Conservation (phyloP, 2,329 filamentous ascomycete genomes). For the Myriosclerotinia curreyana region DNA sequence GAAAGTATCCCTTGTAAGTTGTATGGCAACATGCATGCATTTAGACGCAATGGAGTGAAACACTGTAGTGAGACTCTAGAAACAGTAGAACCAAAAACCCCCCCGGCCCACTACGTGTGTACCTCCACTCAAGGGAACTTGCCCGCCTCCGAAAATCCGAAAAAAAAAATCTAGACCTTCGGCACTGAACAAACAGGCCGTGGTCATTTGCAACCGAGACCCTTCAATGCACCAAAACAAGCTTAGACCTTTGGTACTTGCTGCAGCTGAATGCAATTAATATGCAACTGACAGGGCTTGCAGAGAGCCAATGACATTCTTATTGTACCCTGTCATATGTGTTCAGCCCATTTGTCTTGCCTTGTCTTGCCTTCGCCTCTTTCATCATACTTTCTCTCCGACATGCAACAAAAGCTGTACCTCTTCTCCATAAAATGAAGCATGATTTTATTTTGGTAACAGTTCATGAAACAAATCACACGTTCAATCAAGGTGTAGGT, state of each 20-base stretch:
- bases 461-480: not conserved
- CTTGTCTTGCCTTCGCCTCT: too few species aligned
- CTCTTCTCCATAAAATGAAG: not conserved
- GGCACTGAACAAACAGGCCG: not conserved
- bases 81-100: not conserved
- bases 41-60: constrained; percentile 1
- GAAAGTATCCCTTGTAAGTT: not conserved
- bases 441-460: not conserved
- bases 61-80: not conserved
- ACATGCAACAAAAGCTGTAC: not conserved
- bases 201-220: not conserved
- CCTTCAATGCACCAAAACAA: not conserved
- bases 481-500: not conserved
- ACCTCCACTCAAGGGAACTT: not conserved
- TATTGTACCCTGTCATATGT: not conserved
- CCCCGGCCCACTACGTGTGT: not conserved
- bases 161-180: not conserved
- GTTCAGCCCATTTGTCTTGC: not conserved
- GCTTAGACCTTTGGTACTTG: not conserved
- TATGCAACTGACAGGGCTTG: not conserved
- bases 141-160: not conserved
- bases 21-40: not conserved
- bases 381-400: not conserved
- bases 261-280: not conserved
- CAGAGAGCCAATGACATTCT: not conserved